Evolutionary conservation across 2,329 filamentous ascomycete species (phyloP).

Genomic region (Fusarium tricinctum): DNA sequence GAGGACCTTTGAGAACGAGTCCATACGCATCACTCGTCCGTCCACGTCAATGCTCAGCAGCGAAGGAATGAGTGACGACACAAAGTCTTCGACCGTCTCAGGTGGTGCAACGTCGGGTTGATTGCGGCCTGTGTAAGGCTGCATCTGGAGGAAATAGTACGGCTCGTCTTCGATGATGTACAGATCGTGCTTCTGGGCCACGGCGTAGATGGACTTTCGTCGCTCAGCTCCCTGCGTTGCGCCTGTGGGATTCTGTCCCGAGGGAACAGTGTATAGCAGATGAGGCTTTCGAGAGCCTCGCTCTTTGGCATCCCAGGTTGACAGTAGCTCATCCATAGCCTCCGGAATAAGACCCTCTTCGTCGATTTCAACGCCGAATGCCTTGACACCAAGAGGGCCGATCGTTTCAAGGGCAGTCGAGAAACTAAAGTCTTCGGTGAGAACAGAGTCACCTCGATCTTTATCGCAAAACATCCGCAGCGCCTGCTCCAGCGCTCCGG

Average conservation of each 20-base stretch:
- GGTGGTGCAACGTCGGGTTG: conserved; percentile 68
- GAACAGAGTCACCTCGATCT: conserved; percentile 78
- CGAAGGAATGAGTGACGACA: conserved; percentile 73
- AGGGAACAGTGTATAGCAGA: conserved; percentile 73
- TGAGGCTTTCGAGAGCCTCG: conserved; percentile 65
- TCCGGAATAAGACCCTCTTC: conserved; percentile 67
- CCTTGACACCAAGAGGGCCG: conserved; percentile 65
- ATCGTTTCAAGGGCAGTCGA: conserved; percentile 76
- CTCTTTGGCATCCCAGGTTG: conserved; percentile 62
- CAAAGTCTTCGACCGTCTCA: conserved; percentile 76
- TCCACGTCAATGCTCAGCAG: conserved; percentile 85
- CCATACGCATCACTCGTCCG: conserved; percentile 89
- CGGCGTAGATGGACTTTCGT: conserved; percentile 78
- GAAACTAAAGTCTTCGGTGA: conserved; percentile 95
- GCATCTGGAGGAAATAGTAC: conserved; percentile 94
- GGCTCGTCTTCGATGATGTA: conserved; percentile 94
- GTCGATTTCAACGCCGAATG: conserved; percentile 67
- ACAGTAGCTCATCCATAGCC: conserved; percentile 65
- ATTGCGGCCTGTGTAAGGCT: conserved; percentile 74
- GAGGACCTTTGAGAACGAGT: conserved; percentile 94
- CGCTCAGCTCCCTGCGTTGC: conserved; percentile 80
- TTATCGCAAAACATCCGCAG: conserved; percentile 83
- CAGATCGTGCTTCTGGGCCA: conserved; percentile 87
- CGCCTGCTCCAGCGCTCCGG: conserved; percentile 85
- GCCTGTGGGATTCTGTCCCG: conserved; percentile 92